Conservation (phyloP, 1,284 basidiomycete genomes). For the Melampsora americana region DNA sequence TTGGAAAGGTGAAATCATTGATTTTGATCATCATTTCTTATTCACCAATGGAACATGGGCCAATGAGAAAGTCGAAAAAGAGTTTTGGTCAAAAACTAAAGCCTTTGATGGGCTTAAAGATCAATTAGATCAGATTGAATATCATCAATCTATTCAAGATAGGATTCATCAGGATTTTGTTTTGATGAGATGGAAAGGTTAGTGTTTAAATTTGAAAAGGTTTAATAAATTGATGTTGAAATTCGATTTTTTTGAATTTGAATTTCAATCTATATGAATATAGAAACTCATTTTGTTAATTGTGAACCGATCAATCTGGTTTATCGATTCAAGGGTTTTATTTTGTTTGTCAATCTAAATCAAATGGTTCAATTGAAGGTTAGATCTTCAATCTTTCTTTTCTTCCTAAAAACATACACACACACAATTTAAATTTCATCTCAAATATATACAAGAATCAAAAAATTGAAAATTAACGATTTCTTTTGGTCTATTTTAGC, state of each 20-base stretch:
- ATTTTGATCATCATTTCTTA: neutral
- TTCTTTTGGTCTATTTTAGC: no score
- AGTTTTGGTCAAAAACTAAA: constrained; percentile 26
- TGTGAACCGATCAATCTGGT: constrained; percentile 32
- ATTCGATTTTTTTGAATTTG: neutral
- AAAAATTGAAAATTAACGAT: no score
- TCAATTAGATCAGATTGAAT: constrained; percentile 3
- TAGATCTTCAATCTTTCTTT: no score
- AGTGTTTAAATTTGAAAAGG: neutral
- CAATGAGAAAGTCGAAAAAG: constrained; percentile 6
- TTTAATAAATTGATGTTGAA: neutral
- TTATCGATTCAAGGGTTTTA: constrained; percentile 38
- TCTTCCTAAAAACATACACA: no score
- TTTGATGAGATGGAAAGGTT: constrained; percentile 38
- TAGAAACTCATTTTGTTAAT: constrained; percentile 35
- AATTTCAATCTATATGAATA: neutral
- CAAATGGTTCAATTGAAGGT: constrained; percentile 34
- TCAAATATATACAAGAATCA: no score
- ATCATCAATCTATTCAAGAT: constrained; percentile 5
- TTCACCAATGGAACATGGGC: constrained; percentile 12
- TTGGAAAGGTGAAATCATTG: constrained; percentile 25
- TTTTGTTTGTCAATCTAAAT: constrained; percentile 25
- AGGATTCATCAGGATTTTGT: constrained; percentile 16
- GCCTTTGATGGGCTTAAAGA: constrained; percentile 12
- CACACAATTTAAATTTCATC: no score